Conservation (phyloP, 2,329 filamentous ascomycete genomes). For the Trichophyton simii region DNA sequence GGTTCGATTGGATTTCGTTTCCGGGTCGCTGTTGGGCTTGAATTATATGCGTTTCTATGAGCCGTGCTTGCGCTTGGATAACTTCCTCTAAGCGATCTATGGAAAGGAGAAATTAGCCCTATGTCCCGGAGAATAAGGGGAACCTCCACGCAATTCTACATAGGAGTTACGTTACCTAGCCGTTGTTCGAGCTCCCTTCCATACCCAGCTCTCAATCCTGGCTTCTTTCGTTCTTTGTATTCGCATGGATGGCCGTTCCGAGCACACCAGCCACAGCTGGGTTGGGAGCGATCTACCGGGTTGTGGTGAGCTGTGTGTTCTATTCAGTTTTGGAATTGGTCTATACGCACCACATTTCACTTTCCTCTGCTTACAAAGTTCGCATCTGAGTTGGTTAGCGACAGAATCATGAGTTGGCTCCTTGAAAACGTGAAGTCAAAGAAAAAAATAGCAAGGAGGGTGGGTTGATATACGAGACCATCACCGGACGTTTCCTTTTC, state of each 20-base stretch:
- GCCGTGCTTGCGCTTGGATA: conserved; percentile 52
- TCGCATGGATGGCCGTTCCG: conserved; percentile 55
- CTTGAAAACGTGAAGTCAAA: not conserved
- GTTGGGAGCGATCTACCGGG: conserved; percentile 40
- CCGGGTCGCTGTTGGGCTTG: not conserved
- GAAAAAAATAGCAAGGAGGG: not conserved
- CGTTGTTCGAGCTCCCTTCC: conserved; percentile 61
- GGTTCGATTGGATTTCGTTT: conserved; percentile 1
- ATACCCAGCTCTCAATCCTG: conserved; percentile 53
- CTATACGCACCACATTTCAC: conserved; percentile 23
- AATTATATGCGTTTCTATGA: conserved; percentile 47
- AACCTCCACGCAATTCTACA: not conserved
- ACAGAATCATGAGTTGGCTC: not conserved
- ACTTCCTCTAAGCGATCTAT: conserved; percentile 54
- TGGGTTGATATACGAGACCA: conserved; percentile 11
- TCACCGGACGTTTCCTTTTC: conserved; percentile 13
- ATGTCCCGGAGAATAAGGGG: not conserved
- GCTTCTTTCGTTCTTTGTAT: conserved; percentile 59
- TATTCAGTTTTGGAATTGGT: not conserved
- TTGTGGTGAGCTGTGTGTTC: not conserved
- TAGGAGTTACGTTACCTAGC: conserved; percentile 30
- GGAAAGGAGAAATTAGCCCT: not conserved
- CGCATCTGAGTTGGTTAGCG: conserved; percentile 16
- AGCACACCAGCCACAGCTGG: conserved; percentile 58
- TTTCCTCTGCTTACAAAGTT: conserved; percentile 24